Evolutionary conservation across 2,329 filamentous ascomycete species (phyloP).

Genomic region (Scedosporium dehoogii): DNA sequence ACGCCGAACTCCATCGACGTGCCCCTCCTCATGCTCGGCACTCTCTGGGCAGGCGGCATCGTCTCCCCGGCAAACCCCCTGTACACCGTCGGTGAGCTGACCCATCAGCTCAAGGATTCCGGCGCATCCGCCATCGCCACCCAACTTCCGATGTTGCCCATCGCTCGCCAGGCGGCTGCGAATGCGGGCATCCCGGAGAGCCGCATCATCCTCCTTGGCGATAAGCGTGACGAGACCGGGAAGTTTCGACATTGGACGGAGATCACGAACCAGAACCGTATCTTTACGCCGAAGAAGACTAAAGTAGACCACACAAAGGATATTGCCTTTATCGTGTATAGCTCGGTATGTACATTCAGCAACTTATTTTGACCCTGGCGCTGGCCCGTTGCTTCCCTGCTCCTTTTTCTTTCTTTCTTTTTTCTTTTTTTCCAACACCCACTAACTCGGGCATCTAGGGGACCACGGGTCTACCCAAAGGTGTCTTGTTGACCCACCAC

Average conservation of each 20-base stretch:
- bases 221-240: constrained; percentile 47
- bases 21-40: constrained; percentile 65
- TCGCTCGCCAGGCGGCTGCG: constrained; percentile 57
- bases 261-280: constrained; percentile 48
- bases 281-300: constrained; percentile 41
- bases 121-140: constrained; percentile 67
- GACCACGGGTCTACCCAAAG: constrained; percentile 86
- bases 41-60: constrained; percentile 73
- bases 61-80: constrained; percentile 73
- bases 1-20: constrained; percentile 82
- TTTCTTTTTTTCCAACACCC: neutral
- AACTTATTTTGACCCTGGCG: neutral
- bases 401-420: too few relatives aligned
- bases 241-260: constrained; percentile 62
- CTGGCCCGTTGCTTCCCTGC: neutral
- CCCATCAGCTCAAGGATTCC: constrained; percentile 73
- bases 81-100: constrained; percentile 75
- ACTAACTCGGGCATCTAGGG: constrained; percentile 33
- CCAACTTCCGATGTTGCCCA: constrained; percentile 55
- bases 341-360: constrained; percentile 36
- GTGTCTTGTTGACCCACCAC: constrained; percentile 73
- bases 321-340: constrained; percentile 78
- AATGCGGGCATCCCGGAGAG: constrained; percentile 61
- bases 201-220: constrained; percentile 67
- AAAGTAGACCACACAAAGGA: constrained; percentile 61